Percentiles rank a stretch among this genome's conserved stretches.
phyloP scores from a whole-genome alignment of 371 early-diverging fungal species.

The Cokeromyces recurvatus region DNA sequence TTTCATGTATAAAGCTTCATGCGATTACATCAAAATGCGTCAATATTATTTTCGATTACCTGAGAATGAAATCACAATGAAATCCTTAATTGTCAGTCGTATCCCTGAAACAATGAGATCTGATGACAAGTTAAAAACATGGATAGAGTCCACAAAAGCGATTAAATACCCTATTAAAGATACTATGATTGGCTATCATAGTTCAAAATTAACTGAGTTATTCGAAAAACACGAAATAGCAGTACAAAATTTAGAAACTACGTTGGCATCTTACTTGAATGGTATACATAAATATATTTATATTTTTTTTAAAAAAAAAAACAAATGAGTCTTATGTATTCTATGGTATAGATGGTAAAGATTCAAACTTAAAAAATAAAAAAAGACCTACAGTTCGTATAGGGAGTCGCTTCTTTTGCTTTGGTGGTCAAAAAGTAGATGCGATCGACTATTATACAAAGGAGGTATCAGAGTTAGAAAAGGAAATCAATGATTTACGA shows the following conservation, averaged over 20 bases:
- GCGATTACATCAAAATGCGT: slow-evolving; percentile 56
- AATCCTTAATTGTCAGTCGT: slow-evolving; percentile 68
- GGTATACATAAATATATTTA: slow-evolving; percentile 25
- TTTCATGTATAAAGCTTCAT: slow-evolving; percentile 53
- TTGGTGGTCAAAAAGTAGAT: slow-evolving; percentile 66
- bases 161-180: slow-evolving; percentile 48
- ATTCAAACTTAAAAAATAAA: slow-evolving; percentile 38
- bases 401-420: slow-evolving; percentile 28
- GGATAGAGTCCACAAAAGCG: slow-evolving; percentile 41
- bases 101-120: slow-evolving; percentile 57
- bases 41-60: slow-evolving; percentile 56
- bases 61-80: slow-evolving; percentile 51
- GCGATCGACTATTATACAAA: slow-evolving; percentile 72
- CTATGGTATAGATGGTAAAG: slow-evolving; percentile 37
- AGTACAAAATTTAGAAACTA: slow-evolving; percentile 64
- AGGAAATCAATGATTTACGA: slow-evolving; percentile 60
- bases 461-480: slow-evolving; percentile 59
- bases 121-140: slow-evolving; percentile 49
- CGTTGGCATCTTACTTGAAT: slow-evolving; percentile 58
- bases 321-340: too few species aligned
- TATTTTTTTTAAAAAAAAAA: background rate
- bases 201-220: slow-evolving; percentile 61
- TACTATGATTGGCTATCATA: slow-evolving; percentile 70
- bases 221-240: slow-evolving; percentile 64
- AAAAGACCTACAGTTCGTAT: slow-evolving; percentile 48